phyloP scores from a whole-genome alignment of 1,284 basidiomycete species.

The Cryptococcus floricola region DNA sequence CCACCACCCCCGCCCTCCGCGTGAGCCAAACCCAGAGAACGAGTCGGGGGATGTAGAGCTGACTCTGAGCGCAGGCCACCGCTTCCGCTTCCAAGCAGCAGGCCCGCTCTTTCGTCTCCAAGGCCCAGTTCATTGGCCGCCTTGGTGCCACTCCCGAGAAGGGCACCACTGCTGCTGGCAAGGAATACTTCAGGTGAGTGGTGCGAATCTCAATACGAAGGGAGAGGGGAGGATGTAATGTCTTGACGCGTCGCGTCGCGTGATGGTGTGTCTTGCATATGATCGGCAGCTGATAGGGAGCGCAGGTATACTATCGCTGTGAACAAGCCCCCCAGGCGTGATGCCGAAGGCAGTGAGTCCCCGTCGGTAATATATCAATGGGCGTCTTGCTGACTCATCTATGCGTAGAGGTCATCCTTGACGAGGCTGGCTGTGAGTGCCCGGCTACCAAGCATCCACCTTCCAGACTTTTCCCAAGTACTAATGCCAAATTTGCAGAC shows the following conservation, averaged over 20 bases:
- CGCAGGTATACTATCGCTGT: constrained; percentile 33
- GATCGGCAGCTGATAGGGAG: not conserved
- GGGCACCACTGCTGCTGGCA: constrained; percentile 24
- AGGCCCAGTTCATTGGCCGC: constrained; percentile 39
- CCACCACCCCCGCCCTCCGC: constrained; percentile 10
- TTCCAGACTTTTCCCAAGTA: not conserved
- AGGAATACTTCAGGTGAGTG: constrained; percentile 30
- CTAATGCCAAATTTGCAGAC: not conserved
- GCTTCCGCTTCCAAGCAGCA: constrained; percentile 5
- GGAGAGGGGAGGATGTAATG: not conserved
- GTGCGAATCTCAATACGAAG: not conserved
- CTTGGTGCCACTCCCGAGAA: constrained; percentile 36
- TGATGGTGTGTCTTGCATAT: not conserved
- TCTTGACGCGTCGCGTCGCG: not conserved
- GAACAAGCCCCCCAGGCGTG: constrained; percentile 30
- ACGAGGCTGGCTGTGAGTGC: constrained; percentile 30
- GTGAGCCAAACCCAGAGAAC: constrained; percentile 3
- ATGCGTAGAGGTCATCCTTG: constrained; percentile 19
- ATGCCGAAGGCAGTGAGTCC: constrained; percentile 35
- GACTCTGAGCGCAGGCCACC: not conserved
- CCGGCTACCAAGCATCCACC: not conserved
- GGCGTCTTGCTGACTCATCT: not conserved
- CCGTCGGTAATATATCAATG: not conserved
- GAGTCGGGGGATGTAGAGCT: not conserved
- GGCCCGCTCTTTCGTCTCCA: constrained; percentile 18